Base-by-base conservation (phyloP, 768 basidiomycete species). In the Boletus rubropictus region DNA sequence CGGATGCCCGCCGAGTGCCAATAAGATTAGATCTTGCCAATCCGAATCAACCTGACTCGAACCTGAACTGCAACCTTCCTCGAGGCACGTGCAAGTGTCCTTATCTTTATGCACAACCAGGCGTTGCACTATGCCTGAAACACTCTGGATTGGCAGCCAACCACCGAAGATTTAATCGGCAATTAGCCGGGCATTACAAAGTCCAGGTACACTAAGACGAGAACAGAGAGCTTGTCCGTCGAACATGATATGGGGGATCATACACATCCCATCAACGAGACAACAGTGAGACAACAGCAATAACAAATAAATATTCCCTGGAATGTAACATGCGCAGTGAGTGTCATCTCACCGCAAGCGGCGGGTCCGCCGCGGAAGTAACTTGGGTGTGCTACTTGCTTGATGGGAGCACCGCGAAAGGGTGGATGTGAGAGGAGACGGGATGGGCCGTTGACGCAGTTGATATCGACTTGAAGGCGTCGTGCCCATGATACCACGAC, bases 221-320 rank as follows among this genome's bases (percentile, higher is more conserved):
- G 28, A 39, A 27, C 43, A 42, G 15, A 39, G 9, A 22, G 12
- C 17, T 31, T 32, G 44, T 29, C 11, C 15, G 29, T 27, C n/a
- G 28, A 36, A 31, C 17, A 35, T 27, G 50, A 32, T 39, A 32
- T 39, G 49, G 34, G 31, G 20, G n/a, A 29, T 43, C 27, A 18
- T 32, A 53, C 37, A 28, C 46, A 39, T 15, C 48, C 49, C 51
- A 27, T 41, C 48, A 45, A 32, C 35, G 32, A 42, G 42, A 44
- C 49, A 21, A 46, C 39, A 49, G 42, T 45, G 47, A 58, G 34
- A 65, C 63, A 65, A 68, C 64, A 65, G 62, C 62, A 68, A 68
- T 68, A 68, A 56, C 39, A 47, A 66, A 66, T 64, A 66, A 63
- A 63, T 63, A 63, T 18, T 50, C 42, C 37, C 39, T n/a, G 5